phyloP scores from a whole-genome alignment of 1,139 yeast species.

The Sugiyamaella japonica region DNA sequence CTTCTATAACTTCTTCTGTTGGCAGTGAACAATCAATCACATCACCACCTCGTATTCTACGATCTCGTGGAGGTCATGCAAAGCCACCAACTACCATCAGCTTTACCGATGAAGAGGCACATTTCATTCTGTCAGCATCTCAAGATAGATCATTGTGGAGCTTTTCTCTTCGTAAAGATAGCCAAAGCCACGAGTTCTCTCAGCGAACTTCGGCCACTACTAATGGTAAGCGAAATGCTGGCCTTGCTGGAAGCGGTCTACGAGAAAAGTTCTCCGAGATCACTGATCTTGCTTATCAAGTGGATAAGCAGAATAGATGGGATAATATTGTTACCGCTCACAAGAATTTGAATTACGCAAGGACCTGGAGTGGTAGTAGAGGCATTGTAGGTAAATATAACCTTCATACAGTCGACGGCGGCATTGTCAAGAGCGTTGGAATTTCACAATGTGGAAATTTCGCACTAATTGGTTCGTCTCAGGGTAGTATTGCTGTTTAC shows the following conservation, averaged over 20 bases:
- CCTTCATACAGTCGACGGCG: conserved; percentile 72
- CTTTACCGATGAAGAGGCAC: conserved; percentile 81
- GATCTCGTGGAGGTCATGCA: conserved; percentile 96
- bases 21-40: conserved; percentile 51
- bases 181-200: conserved; percentile 92
- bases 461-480: conserved; percentile 86
- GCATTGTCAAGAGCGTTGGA: conserved; percentile 75
- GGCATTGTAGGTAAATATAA: conserved; percentile 79
- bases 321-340: conserved; percentile 93
- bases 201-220: conserved; percentile 52
- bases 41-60: conserved; percentile 86
- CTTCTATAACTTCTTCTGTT: conserved; percentile 65
- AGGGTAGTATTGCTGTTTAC: conserved; percentile 85
- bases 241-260: conserved; percentile 47
- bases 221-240: conserved; percentile 61
- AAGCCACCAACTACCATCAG: conserved; percentile 79
- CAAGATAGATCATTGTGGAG: conserved; percentile 86
- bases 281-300: conserved; percentile 68
- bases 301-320: conserved; percentile 88
- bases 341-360: conserved; percentile 76
- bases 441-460: conserved; percentile 95
- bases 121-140: conserved; percentile 83
- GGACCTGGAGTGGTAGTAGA: conserved; percentile 87
- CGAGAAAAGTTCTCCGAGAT: conserved; percentile 78
- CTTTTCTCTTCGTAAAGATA: conserved; percentile 90